Evolutionary conservation across 305 asterid genomes (phyloP).

Genomic region (Stenogyne calaminthoides): DNA sequence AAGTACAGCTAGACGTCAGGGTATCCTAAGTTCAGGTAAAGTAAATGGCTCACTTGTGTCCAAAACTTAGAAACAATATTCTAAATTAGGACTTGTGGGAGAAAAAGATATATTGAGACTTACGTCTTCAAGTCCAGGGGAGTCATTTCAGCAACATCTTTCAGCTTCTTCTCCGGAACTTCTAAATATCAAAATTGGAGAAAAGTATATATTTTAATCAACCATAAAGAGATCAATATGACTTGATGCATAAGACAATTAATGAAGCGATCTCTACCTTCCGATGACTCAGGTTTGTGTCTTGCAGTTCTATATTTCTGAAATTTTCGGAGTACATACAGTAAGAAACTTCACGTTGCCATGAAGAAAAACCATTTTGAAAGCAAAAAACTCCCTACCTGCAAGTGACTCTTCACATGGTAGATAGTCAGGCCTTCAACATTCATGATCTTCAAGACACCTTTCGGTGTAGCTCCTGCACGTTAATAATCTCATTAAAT

Average conservation of each 20-base stretch:
- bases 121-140: constrained; percentile 70
- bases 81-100: neutral
- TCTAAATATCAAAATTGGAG: constrained; percentile 33
- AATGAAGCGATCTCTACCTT: constrained; percentile 43
- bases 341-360: constrained; percentile 18
- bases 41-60: neutral
- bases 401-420: constrained; percentile 80
- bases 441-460: constrained; percentile 68
- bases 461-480: constrained; percentile 77
- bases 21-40: neutral
- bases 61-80: neutral
- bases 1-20: neutral
- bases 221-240: neutral
- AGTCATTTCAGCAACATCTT: constrained; percentile 46
- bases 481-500: neutral
- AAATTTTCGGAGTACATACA: constrained; percentile 29
- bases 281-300: constrained; percentile 60
- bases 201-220: neutral
- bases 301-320: constrained; percentile 78
- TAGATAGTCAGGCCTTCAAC: constrained; percentile 65
- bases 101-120: neutral
- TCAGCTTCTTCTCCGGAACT: constrained; percentile 53
- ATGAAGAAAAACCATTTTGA: constrained; percentile 1
- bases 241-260: constrained; percentile 13
- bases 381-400: constrained; percentile 39